Evolutionary conservation across 2,329 filamentous ascomycete species (phyloP), one percentile per base, ranked within the genome.

Genomic region (Pseudogymnoascus sp.): DNA sequence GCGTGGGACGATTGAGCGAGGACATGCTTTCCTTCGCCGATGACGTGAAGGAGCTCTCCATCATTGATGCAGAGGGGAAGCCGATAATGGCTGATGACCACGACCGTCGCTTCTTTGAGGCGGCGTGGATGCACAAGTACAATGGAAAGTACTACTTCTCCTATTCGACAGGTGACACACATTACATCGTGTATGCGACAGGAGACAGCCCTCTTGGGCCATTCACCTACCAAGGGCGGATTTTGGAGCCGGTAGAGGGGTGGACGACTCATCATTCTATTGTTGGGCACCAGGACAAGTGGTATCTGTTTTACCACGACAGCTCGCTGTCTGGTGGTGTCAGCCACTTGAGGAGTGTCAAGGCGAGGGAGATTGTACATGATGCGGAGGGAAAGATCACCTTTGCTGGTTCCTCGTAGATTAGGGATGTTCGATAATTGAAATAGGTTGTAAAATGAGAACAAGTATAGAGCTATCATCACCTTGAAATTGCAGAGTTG

Each of bases 201-300:
- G 83, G 86, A 0, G 78, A 83, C 4, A 85, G 75, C 63, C 89
- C 89, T 0, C 75, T 84, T 10, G 89, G 89, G 0, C 89, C 89
- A 0, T 92, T 92, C 69, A 89, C 84, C 1, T 92, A 91, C 66
- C 81, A 79, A 0, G 89, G 89, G 0, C 77, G 84, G 56, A 88
- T 93, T 62, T 73, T 93, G 59, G 88, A 91, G 78, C 89, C 89
- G 0, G 89, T 93, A 4, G 74, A 89, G 26, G 89, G 89, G 1
- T 93, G 89, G 89, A 92, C 89, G 46, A 93, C 89, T 62, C 89
- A 92, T 75, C 89, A 92, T 73, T 89, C 86, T 2, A 88, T 93
- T 68, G 87, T 88, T 8, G 88, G 91, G 78, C 90, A 89, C 71
- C 73, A 84, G 74, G 87, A 82, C 3, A 83, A 81, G 67, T 91